Conservation (phyloP, 2,329 filamentous ascomycete genomes). For the Pseudogymnoascus sp. region DNA sequence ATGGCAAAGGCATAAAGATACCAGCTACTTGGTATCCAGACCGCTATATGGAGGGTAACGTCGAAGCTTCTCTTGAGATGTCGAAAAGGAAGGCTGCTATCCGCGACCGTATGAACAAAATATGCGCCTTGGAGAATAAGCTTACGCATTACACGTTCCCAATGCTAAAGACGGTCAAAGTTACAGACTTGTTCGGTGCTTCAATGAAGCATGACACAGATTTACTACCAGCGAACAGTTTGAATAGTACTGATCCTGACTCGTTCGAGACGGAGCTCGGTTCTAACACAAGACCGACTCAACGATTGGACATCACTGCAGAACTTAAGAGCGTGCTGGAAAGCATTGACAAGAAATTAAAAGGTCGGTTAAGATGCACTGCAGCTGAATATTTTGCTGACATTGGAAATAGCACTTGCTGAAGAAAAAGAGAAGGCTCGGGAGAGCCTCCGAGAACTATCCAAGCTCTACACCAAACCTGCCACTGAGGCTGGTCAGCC, state of each 20-base stretch:
- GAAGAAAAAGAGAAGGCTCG: slow-evolving; percentile 24
- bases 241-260: slow-evolving; percentile 10
- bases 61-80: slow-evolving; percentile 39
- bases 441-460: slow-evolving; percentile 29
- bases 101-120: slow-evolving; percentile 22
- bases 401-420: slow-evolving; percentile 19
- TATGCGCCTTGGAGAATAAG: slow-evolving; percentile 21
- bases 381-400: slow-evolving; percentile 15
- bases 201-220: slow-evolving; percentile 25
- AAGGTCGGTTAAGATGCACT: slow-evolving; percentile 16
- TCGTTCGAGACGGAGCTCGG: slow-evolving; percentile 13
- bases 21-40: slow-evolving; percentile 45
- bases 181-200: slow-evolving; percentile 24
- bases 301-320: slow-evolving; percentile 19
- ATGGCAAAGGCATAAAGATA: slow-evolving; percentile 39
- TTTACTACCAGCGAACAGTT: slow-evolving; percentile 13
- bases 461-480: slow-evolving; percentile 31
- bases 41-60: slow-evolving; percentile 39
- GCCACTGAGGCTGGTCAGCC: slow-evolving; percentile 19
- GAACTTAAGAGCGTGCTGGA: slow-evolving; percentile 23
- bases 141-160: slow-evolving; percentile 19
- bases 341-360: slow-evolving; percentile 27
- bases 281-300: not conserved
- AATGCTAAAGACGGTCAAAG: slow-evolving; percentile 21
- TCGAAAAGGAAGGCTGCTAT: slow-evolving; percentile 21